Base-by-base conservation (phyloP, 495 filamentous ascomycete genomes). In the Ramalina intermedia region DNA sequence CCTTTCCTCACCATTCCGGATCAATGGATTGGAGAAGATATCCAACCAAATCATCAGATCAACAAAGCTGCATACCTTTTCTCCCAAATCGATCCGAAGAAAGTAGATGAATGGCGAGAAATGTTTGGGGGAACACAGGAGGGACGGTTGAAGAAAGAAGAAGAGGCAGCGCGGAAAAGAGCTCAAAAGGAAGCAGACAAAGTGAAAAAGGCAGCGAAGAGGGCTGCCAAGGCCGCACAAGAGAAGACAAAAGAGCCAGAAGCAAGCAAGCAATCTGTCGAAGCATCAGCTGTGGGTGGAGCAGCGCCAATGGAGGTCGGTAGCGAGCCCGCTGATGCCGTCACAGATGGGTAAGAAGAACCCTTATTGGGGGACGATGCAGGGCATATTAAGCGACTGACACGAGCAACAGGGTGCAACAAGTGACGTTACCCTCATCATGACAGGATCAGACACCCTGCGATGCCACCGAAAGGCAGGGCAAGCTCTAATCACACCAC, bases 51-150 rank as follows among this genome's bases (percentile, higher is more conserved):
- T 44, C 87, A 95, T 64, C 78, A 79, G 55, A 80, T 96, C 50
- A 85, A 86, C 53, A 84, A 83, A 60, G 79, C 90, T 2, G 72
- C 75, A 51, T 83, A 89, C 54, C 71, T 96, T 33, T 96, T 96
- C 69, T 74, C 76, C n/a, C 70, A 68, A 43, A 94, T 95, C 52
- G 82, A 89, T 47, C 72, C 81, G 16, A 82, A 82, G 67, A 90
- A 87, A 68, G 82, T 81, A 17, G 72, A 80, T 20, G 80, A 86
- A 60, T 96, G 90, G 90, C 77, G 80, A 46, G 76, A 80, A 36
- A 67, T 69, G 56, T 96, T 83, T 60, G 89, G 90, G 33, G 87
- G 87, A 27, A 81, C 75, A 1, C 76, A 84, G 58, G 81, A 76
- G 47, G 68, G 76, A 46, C 57, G 71, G 27, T 63, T 71, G 51